Percentiles rank a stretch among this genome's conserved stretches.
These are phyloP conservation scores for Takakia lepidozioides DNA, from an alignment of 225 moss, liverwort and hornwort species.

Conservation along the genomic window DNA sequence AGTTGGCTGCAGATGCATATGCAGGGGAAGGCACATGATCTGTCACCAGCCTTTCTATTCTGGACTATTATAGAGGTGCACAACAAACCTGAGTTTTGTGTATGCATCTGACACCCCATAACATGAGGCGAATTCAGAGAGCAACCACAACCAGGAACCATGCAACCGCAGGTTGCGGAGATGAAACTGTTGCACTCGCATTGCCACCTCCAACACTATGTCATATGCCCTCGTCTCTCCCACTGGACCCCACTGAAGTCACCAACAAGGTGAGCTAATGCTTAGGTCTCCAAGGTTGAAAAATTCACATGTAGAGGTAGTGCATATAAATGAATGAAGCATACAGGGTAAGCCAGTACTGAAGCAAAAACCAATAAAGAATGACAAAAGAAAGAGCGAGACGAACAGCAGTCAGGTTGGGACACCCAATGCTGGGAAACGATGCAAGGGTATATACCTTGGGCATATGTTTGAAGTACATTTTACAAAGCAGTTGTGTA, in stretches of 20 bases:
- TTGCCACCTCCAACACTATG: conserved; percentile 90
- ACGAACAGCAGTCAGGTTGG: no score
- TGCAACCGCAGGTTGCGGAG: conserved; percentile 73
- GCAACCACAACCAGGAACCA: conserved; percentile 86
- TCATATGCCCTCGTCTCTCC: conserved; percentile 94
- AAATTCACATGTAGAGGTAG: no score
- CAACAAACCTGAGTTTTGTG: conserved; percentile 78
- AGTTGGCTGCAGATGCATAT: no score
- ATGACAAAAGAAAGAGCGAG: background rate
- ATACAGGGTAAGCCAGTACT: no score
- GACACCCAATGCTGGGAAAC: no score
- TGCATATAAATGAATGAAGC: no score
- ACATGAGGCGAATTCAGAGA: conserved; percentile 83
- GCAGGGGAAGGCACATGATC: no score
- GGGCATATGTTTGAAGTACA: no score
- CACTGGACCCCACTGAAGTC: conserved; percentile 79
- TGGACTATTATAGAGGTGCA: background rate
- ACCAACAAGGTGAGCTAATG: conserved; percentile 3
- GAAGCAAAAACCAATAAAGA: background rate
- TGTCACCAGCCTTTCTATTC: background rate
- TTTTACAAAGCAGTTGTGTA: background rate
- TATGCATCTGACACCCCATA: conserved; percentile 94
- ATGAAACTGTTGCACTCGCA: conserved; percentile 86
- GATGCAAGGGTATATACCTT: no score
- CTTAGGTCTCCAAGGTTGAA: background rate